Evolutionary conservation across 208 protist species (phyloP).

Genomic region (Leishmania major): DNA sequence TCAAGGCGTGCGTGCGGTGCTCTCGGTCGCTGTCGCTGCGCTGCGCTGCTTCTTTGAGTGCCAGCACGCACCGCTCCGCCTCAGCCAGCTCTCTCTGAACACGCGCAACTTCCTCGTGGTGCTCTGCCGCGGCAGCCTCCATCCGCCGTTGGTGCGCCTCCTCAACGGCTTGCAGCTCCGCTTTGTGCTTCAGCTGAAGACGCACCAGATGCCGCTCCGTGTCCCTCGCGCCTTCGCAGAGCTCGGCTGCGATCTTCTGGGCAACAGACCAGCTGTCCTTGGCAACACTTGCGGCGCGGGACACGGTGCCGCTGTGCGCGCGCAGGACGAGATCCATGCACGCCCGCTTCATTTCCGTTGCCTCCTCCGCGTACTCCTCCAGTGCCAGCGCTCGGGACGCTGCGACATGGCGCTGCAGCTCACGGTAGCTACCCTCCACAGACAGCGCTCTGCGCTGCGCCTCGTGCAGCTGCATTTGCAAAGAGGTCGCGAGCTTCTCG

Average conservation of each 20-base stretch:
- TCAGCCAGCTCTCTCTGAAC: conserved; percentile 27
- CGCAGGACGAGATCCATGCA: conserved; percentile 7
- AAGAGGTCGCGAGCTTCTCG: conserved; percentile 20
- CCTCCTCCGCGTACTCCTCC: conserved; percentile 40
- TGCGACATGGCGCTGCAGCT: conserved; percentile 32
- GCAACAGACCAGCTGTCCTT: conserved; percentile 22
- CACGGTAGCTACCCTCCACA: conserved; percentile 19
- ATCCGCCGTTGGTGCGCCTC: conserved; percentile 25
- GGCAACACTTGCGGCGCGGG: conserved; percentile 10
- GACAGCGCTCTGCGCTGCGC: conserved; percentile 26
- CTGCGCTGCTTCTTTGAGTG: conserved; percentile 7
- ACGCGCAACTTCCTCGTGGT: conserved; percentile 16
- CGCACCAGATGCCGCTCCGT: conserved; percentile 30
- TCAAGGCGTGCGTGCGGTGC: conserved; percentile 6
- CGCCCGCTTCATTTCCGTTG: conserved; percentile 31
- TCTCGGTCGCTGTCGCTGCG: conserved; percentile 14
- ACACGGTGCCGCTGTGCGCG: conserved; percentile 21
- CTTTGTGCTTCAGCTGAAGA: conserved; percentile 12
- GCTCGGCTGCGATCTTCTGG: conserved; percentile 3
- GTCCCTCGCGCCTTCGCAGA: conserved; percentile 1
- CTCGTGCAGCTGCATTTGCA: conserved; percentile 33
- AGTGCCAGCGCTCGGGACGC: conserved; percentile 5
- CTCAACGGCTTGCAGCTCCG: conserved; percentile 20
- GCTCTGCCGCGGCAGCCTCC: conserved; percentile 17
- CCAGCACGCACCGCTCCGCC: conserved; percentile 6